Percentiles rank a stretch among this genome's conserved stretches.
Conservation (phyloP, 2,329 filamentous ascomycete genomes). For the Monosporascus sp. region DNA sequence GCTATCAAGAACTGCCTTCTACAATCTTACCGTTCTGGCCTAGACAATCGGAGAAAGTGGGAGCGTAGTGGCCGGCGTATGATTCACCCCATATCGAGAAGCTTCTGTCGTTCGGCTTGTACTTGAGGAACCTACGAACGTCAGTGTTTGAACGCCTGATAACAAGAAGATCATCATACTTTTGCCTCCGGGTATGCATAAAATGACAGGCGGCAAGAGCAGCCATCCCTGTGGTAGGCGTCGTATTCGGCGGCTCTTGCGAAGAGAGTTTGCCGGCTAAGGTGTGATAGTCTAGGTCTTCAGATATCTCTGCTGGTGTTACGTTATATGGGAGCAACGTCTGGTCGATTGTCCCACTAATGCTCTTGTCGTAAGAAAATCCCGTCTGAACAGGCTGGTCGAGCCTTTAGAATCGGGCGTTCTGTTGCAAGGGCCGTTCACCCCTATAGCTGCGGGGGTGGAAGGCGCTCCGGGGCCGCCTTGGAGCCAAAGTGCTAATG, state of each 20-base stretch:
- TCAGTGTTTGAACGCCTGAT: too few relatives aligned
- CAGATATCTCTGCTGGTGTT: neutral
- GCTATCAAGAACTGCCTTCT: too few relatives aligned
- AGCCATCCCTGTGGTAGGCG: neutral
- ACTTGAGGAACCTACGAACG: slow-evolving; percentile 2
- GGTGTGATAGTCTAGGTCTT: too few relatives aligned
- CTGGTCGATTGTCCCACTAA: slow-evolving; percentile 25
- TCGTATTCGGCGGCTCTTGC: too few relatives aligned
- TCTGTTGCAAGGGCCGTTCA: slow-evolving; percentile 42
- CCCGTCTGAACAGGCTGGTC: slow-evolving; percentile 49
- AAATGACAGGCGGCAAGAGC: slow-evolving; percentile 7
- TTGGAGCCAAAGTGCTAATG: slow-evolving; percentile 57
- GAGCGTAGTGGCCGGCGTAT: slow-evolving; percentile 12
- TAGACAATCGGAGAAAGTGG: slow-evolving; percentile 3
- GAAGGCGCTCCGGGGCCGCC: slow-evolving; percentile 55
- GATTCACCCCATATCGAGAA: slow-evolving; percentile 45
- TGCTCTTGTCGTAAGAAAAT: slow-evolving; percentile 18
- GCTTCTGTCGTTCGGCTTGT: slow-evolving; percentile 36
- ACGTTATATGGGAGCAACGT: slow-evolving; percentile 18
- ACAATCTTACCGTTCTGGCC: neutral
- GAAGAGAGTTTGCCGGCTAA: too few relatives aligned
- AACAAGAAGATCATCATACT: neutral
- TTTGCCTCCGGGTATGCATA: slow-evolving; percentile 7
- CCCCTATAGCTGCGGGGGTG: slow-evolving; percentile 45
- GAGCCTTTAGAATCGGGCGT: slow-evolving; percentile 47